phyloP scores from a whole-genome alignment of 2,329 filamentous ascomycete genomes.

The Cryphonectria parasitica region DNA sequence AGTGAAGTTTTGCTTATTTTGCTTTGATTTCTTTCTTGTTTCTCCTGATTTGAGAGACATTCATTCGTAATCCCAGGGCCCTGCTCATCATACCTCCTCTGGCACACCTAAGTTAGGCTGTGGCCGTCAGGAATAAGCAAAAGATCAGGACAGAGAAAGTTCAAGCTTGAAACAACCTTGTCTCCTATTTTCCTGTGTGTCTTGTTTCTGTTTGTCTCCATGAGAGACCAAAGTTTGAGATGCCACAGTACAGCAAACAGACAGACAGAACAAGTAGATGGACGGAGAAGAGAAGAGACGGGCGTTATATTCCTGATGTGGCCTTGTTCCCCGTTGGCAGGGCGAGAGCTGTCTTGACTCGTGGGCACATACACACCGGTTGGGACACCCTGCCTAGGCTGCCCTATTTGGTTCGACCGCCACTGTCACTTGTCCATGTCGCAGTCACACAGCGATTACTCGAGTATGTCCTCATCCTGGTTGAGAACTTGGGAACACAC shows the following conservation, averaged over 20 bases:
- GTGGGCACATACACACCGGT: background rate
- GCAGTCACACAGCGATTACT: background rate
- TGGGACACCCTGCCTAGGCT: background rate
- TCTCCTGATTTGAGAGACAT: background rate
- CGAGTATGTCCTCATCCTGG: background rate
- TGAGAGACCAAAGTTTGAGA: background rate
- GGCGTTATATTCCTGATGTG: background rate
- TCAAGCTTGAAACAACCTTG: slow-evolving; percentile 7
- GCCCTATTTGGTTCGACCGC: background rate
- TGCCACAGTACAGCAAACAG: too few relatives aligned
- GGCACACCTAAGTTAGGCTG: background rate
- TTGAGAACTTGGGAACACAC: background rate
- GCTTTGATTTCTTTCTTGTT: background rate
- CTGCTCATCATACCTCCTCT: background rate
- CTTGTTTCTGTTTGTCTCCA: background rate
- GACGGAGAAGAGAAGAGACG: background rate
- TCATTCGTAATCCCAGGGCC: background rate
- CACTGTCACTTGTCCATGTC: background rate
- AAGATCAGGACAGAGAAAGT: background rate
- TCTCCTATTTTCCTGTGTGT: background rate
- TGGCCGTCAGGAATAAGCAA: background rate
- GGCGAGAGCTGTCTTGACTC: slow-evolving; percentile 3
- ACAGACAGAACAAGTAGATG: background rate
- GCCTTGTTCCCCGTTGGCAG: background rate
- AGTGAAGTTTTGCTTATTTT: background rate